These are phyloP conservation scores for Triticum timopheevii DNA, from an alignment of 176 grass and related monocot genomes.

Conservation along the genomic window DNA sequence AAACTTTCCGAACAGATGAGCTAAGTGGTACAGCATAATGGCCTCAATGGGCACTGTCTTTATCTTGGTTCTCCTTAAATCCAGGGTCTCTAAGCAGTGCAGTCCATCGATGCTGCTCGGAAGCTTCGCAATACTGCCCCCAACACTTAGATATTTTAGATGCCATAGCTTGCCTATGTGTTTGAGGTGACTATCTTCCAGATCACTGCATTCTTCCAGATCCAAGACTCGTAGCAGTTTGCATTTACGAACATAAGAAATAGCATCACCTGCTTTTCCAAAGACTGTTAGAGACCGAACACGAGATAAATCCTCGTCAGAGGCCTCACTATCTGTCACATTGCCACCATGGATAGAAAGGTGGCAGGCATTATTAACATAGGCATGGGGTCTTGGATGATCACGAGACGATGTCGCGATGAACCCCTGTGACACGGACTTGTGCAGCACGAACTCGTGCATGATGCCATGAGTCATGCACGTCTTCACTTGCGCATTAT, in stretches of 20 bases:
- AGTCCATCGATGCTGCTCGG: slow-evolving; percentile 12
- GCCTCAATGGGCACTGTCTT: background rate
- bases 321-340: background rate
- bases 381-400: background rate
- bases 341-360: slow-evolving; percentile 30
- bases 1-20: slow-evolving; percentile 31
- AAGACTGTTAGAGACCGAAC: slow-evolving; percentile 35
- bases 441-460: slow-evolving; percentile 36
- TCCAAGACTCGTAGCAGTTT: slow-evolving; percentile 27
- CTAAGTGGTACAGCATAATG: background rate
- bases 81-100: slow-evolving; percentile 19
- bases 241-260: slow-evolving; percentile 15
- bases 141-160: slow-evolving; percentile 34
- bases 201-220: slow-evolving; percentile 15
- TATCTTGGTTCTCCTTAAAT: slow-evolving; percentile 5
- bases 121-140: background rate
- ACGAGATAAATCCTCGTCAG: slow-evolving; percentile 12
- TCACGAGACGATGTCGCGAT: background rate
- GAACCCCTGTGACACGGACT: slow-evolving; percentile 23
- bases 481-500: background rate
- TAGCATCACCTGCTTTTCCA: slow-evolving; percentile 6
- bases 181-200: slow-evolving; percentile 11
- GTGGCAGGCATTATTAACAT: slow-evolving; percentile 8
- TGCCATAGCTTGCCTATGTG: slow-evolving; percentile 28
- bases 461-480: slow-evolving; percentile 34